phyloP scores from a whole-genome alignment of 164 flowering plant species.

The Macadamia tetraphylla region DNA sequence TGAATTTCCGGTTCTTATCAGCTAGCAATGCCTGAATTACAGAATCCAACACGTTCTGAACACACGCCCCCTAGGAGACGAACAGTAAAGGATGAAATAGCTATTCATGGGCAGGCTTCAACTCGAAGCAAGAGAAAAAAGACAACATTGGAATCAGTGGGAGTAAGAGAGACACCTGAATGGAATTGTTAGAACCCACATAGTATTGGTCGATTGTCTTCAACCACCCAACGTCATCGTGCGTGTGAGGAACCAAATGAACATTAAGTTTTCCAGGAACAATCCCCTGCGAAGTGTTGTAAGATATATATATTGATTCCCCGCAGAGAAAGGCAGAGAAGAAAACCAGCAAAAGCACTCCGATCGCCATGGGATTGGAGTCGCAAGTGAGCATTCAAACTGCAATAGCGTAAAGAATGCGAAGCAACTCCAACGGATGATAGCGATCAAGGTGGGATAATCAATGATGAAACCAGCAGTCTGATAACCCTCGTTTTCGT shows the following conservation, averaged over 20 bases:
- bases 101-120: neutral
- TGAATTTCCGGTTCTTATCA: conserved; percentile 73
- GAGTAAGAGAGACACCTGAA: conserved; percentile 27
- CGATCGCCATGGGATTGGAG: conserved; percentile 9
- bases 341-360: neutral
- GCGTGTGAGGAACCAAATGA: conserved; percentile 60
- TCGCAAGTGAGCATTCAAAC: neutral
- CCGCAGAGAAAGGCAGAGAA: conserved; percentile 4
- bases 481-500: too few species aligned
- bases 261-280: conserved; percentile 54
- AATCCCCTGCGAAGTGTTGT: conserved; percentile 42
- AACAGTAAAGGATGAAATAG: neutral
- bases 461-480: conserved; percentile 6
- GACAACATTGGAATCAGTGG: neutral
- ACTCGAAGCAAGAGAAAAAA: neutral
- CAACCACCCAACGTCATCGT: conserved; percentile 72
- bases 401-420: neutral
- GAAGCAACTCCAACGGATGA: neutral
- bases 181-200: conserved; percentile 61
- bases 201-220: conserved; percentile 71
- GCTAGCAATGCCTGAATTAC: conserved; percentile 61
- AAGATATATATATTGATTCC: conserved; percentile 35
- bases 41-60: conserved; percentile 84
- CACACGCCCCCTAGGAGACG: conserved; percentile 50
- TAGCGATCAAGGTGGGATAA: neutral